Evolutionary conservation across 345 rosid genomes (phyloP).

Genomic region (Populus deltoides): DNA sequence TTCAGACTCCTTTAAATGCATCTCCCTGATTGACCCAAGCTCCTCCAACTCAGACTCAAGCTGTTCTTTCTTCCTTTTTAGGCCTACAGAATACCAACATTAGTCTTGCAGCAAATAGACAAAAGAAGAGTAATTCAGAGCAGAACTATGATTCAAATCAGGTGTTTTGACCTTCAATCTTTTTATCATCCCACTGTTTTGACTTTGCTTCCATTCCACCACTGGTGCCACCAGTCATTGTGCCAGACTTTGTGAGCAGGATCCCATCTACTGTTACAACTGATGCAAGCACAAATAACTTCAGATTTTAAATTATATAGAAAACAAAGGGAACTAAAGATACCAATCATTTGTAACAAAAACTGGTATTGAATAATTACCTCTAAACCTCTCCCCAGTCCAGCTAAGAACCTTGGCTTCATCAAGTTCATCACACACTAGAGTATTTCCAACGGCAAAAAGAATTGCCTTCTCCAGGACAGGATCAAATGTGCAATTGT

Average conservation of each 20-base stretch:
- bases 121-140: conserved; percentile 7
- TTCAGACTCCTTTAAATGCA: conserved; percentile 91
- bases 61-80: conserved; percentile 73
- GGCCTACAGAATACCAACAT: conserved; percentile 43
- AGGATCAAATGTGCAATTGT: conserved; percentile 75
- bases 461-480: conserved; percentile 86
- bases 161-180: conserved; percentile 61
- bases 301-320: not conserved
- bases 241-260: conserved; percentile 88
- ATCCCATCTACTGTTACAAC: conserved; percentile 97
- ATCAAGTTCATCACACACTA: conserved; percentile 93
- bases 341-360: not conserved
- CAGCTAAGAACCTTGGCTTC: conserved; percentile 94
- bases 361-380: conserved; percentile 31
- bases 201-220: conserved; percentile 99
- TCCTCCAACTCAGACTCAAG: conserved; percentile 73
- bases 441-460: conserved; percentile 94
- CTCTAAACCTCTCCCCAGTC: conserved; percentile 91
- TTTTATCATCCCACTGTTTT: conserved; percentile 94
- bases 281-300: conserved; percentile 31
- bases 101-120: conserved; percentile 3
- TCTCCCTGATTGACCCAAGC: conserved; percentile 91
- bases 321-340: not conserved
- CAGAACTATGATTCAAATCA: not conserved
- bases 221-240: conserved; percentile 99